These are phyloP conservation scores for Begonia peltatifolia DNA, from an alignment of 306 rosid genomes.

Conservation along the genomic window DNA sequence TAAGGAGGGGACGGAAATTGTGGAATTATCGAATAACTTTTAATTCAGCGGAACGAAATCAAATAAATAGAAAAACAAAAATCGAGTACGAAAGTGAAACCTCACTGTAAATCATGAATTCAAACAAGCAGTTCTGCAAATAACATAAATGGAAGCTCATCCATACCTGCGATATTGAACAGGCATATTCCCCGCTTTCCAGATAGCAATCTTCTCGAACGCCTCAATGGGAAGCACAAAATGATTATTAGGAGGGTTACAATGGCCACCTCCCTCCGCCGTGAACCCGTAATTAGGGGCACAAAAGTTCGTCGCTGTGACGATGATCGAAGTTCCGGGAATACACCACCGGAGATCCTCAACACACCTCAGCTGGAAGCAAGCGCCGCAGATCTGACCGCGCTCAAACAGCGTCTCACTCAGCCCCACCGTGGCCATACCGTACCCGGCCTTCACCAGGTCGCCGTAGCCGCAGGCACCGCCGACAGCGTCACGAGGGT, in stretches of 20 bases:
- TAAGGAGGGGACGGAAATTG: too few species aligned
- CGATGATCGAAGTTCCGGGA: slow-evolving; percentile 72
- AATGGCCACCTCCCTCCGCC: slow-evolving; percentile 76
- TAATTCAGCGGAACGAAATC: too few species aligned
- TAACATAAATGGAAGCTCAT: neutral
- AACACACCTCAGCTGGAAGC: slow-evolving; percentile 65
- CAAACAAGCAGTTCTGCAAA: neutral
- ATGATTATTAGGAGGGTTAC: slow-evolving; percentile 83
- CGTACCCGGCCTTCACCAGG: slow-evolving; percentile 54
- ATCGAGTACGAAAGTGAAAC: neutral
- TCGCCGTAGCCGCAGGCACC: slow-evolving; percentile 97
- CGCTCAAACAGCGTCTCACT: slow-evolving; percentile 68
- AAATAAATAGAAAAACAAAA: too few species aligned
- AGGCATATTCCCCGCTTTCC: slow-evolving; percentile 98
- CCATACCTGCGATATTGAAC: slow-evolving; percentile 74
- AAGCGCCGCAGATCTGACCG: slow-evolving; percentile 99
- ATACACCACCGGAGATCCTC: slow-evolving; percentile 88
- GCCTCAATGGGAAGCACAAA: slow-evolving; percentile 86
- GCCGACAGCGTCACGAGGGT: slow-evolving; percentile 74
- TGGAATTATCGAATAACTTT: too few species aligned
- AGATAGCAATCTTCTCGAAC: slow-evolving; percentile 89
- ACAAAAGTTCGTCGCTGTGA: slow-evolving; percentile 85
- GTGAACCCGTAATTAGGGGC: slow-evolving; percentile 80
- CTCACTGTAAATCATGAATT: neutral
- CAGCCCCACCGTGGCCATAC: slow-evolving; percentile 77